A percentile compares a stretch with the other conserved stretches of the same genome.
Conservation (phyloP, 257 asterid species). For the Cynanchum wilfordii region DNA sequence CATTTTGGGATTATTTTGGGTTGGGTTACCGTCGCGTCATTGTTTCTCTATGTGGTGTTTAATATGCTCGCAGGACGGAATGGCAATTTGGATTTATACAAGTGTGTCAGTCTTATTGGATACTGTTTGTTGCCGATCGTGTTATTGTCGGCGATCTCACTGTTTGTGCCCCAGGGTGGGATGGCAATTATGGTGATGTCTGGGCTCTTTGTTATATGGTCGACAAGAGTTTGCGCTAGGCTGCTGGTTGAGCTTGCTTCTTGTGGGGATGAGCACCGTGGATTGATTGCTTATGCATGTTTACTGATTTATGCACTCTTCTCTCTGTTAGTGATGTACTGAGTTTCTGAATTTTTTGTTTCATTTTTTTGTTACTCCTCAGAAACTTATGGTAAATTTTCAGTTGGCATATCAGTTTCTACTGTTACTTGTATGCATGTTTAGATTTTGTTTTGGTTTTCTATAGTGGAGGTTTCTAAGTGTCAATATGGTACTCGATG, state of each 20-base stretch:
- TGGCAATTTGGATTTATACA: slow-evolving; percentile 80
- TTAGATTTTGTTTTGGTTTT: neutral
- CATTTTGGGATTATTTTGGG: slow-evolving; percentile 82
- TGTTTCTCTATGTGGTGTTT: slow-evolving; percentile 72
- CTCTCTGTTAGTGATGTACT: slow-evolving; percentile 73
- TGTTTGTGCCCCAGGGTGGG: slow-evolving; percentile 85
- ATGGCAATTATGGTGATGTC: slow-evolving; percentile 57
- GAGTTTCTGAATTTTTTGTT: slow-evolving; percentile 5
- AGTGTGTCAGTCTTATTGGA: slow-evolving; percentile 82
- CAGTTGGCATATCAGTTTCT: neutral
- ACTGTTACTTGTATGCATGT: neutral
- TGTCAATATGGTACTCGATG: neutral
- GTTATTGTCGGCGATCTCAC: slow-evolving; percentile 65
- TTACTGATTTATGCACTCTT: slow-evolving; percentile 80
- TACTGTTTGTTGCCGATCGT: slow-evolving; percentile 87
- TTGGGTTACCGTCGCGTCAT: slow-evolving; percentile 76
- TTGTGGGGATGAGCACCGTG: slow-evolving; percentile 83
- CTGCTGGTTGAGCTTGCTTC: slow-evolving; percentile 85
- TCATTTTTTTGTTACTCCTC: neutral
- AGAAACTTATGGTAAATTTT: neutral
- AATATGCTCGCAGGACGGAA: slow-evolving; percentile 84
- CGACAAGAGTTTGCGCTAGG: slow-evolving; percentile 86
- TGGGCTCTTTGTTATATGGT: slow-evolving; percentile 71
- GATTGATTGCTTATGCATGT: slow-evolving; percentile 76
- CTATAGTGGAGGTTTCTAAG: neutral